These are phyloP conservation scores for Sarocladiaceae sp. DNA, from an alignment of 2,329 filamentous ascomycete genomes.

Conservation along the genomic window DNA sequence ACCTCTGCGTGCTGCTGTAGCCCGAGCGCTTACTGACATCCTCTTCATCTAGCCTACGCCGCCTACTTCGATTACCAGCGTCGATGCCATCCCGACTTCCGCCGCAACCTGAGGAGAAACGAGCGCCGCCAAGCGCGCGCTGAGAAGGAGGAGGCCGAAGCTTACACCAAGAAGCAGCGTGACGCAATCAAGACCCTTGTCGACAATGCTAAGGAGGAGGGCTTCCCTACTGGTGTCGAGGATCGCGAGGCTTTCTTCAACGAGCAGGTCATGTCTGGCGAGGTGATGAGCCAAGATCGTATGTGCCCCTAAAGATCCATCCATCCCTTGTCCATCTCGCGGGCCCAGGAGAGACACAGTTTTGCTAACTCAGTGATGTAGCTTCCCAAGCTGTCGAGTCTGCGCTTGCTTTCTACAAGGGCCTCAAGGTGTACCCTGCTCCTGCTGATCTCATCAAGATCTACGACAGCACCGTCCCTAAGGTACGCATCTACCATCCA, in stretches of 20 bases:
- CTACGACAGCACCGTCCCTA: conserved; percentile 97
- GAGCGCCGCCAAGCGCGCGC: conserved; percentile 65
- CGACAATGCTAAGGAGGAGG: conserved; percentile 78
- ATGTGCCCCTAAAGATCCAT: conserved; percentile 28
- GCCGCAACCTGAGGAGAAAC: conserved; percentile 64
- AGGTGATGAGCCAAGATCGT: conserved; percentile 79
- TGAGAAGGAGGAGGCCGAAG: conserved; percentile 66
- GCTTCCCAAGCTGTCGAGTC: conserved; percentile 70
- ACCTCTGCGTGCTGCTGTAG: not conserved
- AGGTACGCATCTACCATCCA: conserved; percentile 47
- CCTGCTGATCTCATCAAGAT: conserved; percentile 89
- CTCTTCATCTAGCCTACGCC: conserved; percentile 46
- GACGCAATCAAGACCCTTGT: conserved; percentile 70
- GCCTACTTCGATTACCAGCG: conserved; percentile 64
- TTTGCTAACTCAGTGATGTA: conserved; percentile 24
- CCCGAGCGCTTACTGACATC: conserved; percentile 10
- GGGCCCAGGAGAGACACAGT: not conserved
- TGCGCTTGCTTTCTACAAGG: conserved; percentile 94
- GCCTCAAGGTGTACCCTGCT: conserved; percentile 94
- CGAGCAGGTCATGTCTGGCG: conserved; percentile 85
- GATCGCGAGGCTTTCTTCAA: conserved; percentile 97
- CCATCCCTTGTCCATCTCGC: not conserved
- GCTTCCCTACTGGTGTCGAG: conserved; percentile 84
- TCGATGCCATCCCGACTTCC: conserved; percentile 58
- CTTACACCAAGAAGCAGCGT: conserved; percentile 59